These are phyloP conservation scores for Talaromyces thailandensis DNA, from an alignment of 495 filamentous ascomycete genomes.

Conservation along the genomic window DNA sequence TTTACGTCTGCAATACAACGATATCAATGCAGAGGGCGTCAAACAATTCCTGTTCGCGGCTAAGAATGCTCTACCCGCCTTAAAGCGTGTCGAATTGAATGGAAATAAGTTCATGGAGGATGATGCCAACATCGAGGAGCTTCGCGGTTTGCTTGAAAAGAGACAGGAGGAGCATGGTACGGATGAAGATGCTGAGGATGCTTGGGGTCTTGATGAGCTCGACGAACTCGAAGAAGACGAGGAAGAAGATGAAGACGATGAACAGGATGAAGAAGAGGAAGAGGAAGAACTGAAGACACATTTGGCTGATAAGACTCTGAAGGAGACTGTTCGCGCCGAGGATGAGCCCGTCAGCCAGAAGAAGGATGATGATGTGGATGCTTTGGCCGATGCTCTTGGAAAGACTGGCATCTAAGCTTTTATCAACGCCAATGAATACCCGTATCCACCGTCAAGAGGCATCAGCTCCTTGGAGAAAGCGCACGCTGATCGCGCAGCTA, in stretches of 20 bases:
- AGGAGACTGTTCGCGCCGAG: slow-evolving; percentile 66
- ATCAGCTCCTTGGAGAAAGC: neutral
- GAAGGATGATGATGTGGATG: slow-evolving; percentile 74
- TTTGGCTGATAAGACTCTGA: slow-evolving; percentile 44
- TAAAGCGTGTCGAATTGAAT: slow-evolving; percentile 85
- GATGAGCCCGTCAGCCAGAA: slow-evolving; percentile 61
- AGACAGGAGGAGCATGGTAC: slow-evolving; percentile 49
- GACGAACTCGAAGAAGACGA: slow-evolving; percentile 71
- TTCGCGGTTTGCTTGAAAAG: slow-evolving; percentile 41
- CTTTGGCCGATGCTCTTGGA: slow-evolving; percentile 61
- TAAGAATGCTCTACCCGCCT: slow-evolving; percentile 52
- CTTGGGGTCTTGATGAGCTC: slow-evolving; percentile 79
- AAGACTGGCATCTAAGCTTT: slow-evolving; percentile 43
- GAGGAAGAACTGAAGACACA: slow-evolving; percentile 53
- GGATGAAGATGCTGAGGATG: slow-evolving; percentile 43
- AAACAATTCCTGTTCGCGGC: slow-evolving; percentile 58
- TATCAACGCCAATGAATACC: neutral
- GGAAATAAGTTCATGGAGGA: slow-evolving; percentile 92
- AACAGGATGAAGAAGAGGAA: slow-evolving; percentile 58
- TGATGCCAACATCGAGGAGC: slow-evolving; percentile 49
- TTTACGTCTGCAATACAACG: slow-evolving; percentile 86
- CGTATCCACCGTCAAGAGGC: neutral
- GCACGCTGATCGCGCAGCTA: neutral
- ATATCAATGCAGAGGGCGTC: slow-evolving; percentile 68
- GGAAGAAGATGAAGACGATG: slow-evolving; percentile 61